phyloP scores from a whole-genome alignment of 1,284 basidiomycete species.

The Bothia castanella region DNA sequence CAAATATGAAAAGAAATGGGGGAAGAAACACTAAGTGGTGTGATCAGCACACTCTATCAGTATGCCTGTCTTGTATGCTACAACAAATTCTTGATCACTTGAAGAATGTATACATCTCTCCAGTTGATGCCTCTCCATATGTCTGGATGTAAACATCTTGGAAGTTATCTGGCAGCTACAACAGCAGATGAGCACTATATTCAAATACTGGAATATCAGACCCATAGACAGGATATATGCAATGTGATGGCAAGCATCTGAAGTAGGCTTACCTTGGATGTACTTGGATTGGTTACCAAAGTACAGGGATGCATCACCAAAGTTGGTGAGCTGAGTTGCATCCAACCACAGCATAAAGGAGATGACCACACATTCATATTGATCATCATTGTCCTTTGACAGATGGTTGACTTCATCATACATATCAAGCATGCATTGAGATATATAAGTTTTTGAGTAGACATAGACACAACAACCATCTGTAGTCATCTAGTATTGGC shows the following conservation, averaged over 20 bases:
- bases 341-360: constrained; percentile 29
- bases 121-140: constrained; percentile 29
- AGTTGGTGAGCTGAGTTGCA: constrained; percentile 25
- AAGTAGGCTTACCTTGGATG: background rate
- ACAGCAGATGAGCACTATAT: background rate
- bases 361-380: constrained; percentile 20
- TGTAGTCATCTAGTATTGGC: constrained; percentile 16
- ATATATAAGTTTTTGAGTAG: constrained; percentile 23
- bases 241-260: constrained; percentile 27
- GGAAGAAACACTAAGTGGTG: constrained; percentile 16
- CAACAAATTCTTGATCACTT: constrained; percentile 23
- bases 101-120: constrained; percentile 14
- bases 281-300: constrained; percentile 25
- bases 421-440: background rate
- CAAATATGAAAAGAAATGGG: constrained; percentile 25
- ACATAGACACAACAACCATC: constrained; percentile 10
- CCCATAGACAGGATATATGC: constrained; percentile 28
- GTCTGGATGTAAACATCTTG: constrained; percentile 20
- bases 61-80: constrained; percentile 32
- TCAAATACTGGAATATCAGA: background rate
- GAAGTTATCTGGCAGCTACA: constrained; percentile 22
- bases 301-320: constrained; percentile 17
- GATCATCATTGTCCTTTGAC: background rate
- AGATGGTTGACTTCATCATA: background rate
- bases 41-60: constrained; percentile 24